Base-by-base conservation (phyloP, 2,329 filamentous ascomycete genomes). In the Exophiala alcalophila region DNA sequence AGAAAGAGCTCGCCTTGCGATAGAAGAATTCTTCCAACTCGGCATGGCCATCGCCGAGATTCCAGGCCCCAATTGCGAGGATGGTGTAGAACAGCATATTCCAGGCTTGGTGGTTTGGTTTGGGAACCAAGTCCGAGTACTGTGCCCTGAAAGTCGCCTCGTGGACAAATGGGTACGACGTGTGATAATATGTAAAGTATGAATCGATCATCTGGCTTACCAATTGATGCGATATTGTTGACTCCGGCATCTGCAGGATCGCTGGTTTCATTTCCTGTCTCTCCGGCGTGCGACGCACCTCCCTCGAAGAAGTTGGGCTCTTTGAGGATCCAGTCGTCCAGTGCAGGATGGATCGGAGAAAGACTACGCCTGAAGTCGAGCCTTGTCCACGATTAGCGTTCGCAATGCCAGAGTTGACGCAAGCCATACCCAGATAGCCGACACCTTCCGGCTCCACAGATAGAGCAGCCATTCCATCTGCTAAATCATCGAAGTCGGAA, bases 121-220 rank as follows among this genome's bases (percentile, higher is more conserved):
- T 29, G 9, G 47, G 47, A 18, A 50, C 27, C 21, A 50, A 14
- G 23, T 50, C 47, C 37, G 39, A 39, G 29, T 39, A 50, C 26
- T 50, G 47, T 5, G 47, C 47, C 18, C 57, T 44, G 44, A 61
- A 61, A 5, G 56, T 58, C 5, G 34, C 43, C 44, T 61, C 58
- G 26, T 60, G 59, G 15, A 61, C 30, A 12, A 61, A 50, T 0
- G 59, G 59, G 21, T 56, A 61, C 1, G 54, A 54, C 5, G 42
- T 35, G 28, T 61, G 55, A 39, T 59, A 61, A 6, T 36, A 49
- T 3, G 33, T 28, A 31, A 60, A 61, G 28, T 61, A 61, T 3
- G 57, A 53, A 26, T 60, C 53, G 6, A 61, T 29, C 2, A 59
- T 15, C 29, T 32, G 29, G 20, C 29, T 18, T 15, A 32, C 20